Evolutionary conservation across 2,329 filamentous ascomycete genomes (phyloP).

Genomic region (Neofusicoccum ribis): DNA sequence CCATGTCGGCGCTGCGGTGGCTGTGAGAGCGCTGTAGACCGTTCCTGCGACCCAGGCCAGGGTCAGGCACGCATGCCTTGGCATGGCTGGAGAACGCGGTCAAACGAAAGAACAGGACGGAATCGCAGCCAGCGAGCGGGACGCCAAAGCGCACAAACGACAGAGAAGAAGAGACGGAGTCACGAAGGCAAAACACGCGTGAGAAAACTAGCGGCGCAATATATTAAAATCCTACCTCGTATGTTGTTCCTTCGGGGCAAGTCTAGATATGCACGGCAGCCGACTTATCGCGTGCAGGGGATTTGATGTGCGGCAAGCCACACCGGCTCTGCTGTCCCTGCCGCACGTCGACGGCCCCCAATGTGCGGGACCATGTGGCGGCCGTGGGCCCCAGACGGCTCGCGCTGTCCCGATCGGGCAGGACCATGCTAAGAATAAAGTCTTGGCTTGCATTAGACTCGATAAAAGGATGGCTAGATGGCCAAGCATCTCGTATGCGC

Average conservation of each 20-base stretch:
- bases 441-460: constrained; percentile 14
- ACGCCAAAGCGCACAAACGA: not conserved
- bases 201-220: not conserved
- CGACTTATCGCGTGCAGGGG: constrained; percentile 9
- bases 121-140: not conserved
- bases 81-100: not conserved
- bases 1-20: constrained; percentile 58
- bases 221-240: constrained; percentile 12
- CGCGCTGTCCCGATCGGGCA: not conserved
- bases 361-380: not conserved
- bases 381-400: not conserved
- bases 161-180: not conserved
- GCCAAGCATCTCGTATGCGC: constrained; percentile 7
- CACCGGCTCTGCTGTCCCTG: not conserved
- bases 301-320: not conserved
- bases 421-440: constrained; percentile 10
- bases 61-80: not conserved
- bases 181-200: not conserved
- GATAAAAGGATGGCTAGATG: not conserved
- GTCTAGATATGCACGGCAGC: not conserved
- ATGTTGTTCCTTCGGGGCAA: not conserved
- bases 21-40: not conserved
- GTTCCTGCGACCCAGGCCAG: not conserved
- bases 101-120: not conserved
- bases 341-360: not conserved